Conservation (phyloP, 148 eudicot species). For the Gaultheria prostrata region DNA sequence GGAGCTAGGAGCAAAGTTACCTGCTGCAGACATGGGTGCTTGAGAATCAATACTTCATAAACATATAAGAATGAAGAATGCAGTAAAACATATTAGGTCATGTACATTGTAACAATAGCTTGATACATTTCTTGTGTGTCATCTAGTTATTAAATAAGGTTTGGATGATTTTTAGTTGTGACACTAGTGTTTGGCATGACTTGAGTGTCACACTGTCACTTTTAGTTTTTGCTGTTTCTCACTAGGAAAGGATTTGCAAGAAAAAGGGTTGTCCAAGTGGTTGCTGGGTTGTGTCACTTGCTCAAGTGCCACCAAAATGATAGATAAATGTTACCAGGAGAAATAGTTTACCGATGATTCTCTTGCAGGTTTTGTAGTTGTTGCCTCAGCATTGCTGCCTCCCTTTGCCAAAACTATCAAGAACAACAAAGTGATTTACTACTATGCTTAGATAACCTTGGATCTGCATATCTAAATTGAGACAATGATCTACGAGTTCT, state of each 20-base stretch:
- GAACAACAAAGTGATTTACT: conserved; percentile 17
- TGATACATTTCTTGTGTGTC: background rate
- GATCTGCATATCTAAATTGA: background rate
- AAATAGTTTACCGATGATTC: conserved; percentile 58
- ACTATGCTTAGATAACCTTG: background rate
- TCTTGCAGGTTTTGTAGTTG: conserved; percentile 66
- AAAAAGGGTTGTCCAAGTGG: background rate
- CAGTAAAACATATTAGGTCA: background rate
- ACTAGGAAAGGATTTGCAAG: background rate
- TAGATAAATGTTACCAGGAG: background rate
- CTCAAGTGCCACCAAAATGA: background rate
- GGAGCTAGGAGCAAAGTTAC: background rate
- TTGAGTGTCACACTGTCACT: background rate
- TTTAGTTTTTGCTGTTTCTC: background rate
- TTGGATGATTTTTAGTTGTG: background rate
- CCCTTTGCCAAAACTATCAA: conserved; percentile 87
- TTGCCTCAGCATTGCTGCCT: conserved; percentile 61
- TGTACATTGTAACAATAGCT: background rate
- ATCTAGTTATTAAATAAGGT: background rate
- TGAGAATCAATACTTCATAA: conserved; percentile 4
- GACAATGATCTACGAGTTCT: background rate
- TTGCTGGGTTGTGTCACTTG: background rate
- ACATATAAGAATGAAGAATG: background rate
- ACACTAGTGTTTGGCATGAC: background rate
- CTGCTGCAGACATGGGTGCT: background rate